These are phyloP conservation scores for Clausena lansium DNA, from an alignment of 345 rosid genomes.

Conservation along the genomic window DNA sequence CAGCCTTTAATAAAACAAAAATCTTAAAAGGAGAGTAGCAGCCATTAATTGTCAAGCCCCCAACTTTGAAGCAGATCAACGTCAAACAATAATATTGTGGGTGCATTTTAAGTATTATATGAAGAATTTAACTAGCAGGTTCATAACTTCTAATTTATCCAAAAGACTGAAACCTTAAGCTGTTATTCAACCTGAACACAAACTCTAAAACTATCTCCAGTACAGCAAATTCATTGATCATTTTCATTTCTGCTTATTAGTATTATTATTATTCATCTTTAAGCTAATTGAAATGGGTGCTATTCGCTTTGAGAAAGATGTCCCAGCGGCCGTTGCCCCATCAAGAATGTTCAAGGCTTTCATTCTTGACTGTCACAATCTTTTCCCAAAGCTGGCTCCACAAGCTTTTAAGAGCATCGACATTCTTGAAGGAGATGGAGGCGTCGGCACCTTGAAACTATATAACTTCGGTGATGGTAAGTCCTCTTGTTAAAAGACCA, in stretches of 20 bases:
- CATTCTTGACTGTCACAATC: slow-evolving; percentile 23
- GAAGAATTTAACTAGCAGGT: too few species aligned
- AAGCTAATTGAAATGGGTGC: slow-evolving; percentile 16
- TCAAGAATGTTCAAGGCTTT: slow-evolving; percentile 23
- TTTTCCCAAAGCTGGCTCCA: slow-evolving; percentile 36
- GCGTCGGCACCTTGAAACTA: slow-evolving; percentile 34
- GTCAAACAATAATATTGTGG: too few species aligned
- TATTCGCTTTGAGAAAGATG: slow-evolving; percentile 8
- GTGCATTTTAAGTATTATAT: too few species aligned
- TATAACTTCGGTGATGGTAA: slow-evolving; percentile 19
- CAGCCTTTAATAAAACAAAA: too few species aligned
- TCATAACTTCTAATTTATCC: neutral
- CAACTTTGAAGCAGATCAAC: too few species aligned
- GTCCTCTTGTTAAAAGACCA: too few species aligned
- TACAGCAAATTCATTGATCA: neutral
- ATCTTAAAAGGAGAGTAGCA: too few species aligned
- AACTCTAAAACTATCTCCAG: neutral
- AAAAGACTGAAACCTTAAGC: neutral
- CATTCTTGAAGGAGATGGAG: slow-evolving; percentile 39
- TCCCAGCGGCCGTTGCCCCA: slow-evolving; percentile 2
- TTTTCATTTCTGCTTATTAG: too few species aligned
- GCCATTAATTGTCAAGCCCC: too few species aligned
- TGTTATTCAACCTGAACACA: neutral
- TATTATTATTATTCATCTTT: too few species aligned
- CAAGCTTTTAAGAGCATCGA: slow-evolving; percentile 28